These are phyloP conservation scores for Coemansia sp. DNA, from an alignment of 192 early-diverging fungal species.

Conservation along the genomic window DNA sequence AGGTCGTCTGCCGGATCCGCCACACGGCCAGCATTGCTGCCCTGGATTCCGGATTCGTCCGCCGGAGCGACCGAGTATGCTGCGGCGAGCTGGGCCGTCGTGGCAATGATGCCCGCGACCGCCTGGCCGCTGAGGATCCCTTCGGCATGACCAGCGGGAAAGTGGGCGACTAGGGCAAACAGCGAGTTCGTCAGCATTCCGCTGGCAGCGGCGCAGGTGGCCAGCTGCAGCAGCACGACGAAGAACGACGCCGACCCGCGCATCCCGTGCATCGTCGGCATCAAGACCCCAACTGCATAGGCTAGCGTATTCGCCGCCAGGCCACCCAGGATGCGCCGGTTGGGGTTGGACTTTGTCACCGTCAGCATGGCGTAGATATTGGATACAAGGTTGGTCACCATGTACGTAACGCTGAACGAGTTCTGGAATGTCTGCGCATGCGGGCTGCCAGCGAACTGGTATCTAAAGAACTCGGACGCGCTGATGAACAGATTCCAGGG, in stretches of 20 bases:
- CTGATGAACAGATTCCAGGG: slow-evolving; percentile 84
- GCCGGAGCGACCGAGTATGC: slow-evolving; percentile 37
- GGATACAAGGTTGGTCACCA: slow-evolving; percentile 54
- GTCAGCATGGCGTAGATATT: slow-evolving; percentile 50
- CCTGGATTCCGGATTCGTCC: background rate
- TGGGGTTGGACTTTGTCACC: slow-evolving; percentile 32
- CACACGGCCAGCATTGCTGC: background rate
- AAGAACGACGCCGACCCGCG: slow-evolving; percentile 58
- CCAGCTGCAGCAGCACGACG: slow-evolving; percentile 54
- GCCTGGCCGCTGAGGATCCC: slow-evolving; percentile 65
- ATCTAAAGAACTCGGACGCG: slow-evolving; percentile 66
- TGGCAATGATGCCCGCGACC: slow-evolving; percentile 61
- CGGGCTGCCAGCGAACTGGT: slow-evolving; percentile 54
- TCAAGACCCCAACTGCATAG: slow-evolving; percentile 47
- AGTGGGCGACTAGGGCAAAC: slow-evolving; percentile 66
- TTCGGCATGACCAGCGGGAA: slow-evolving; percentile 62
- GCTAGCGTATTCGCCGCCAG: slow-evolving; percentile 50
- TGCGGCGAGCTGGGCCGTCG: slow-evolving; percentile 58
- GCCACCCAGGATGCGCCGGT: slow-evolving; percentile 42
- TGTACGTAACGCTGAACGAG: slow-evolving; percentile 67
- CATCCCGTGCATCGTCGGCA: slow-evolving; percentile 47
- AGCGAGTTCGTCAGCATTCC: slow-evolving; percentile 60
- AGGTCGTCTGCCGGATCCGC: slow-evolving; percentile 4
- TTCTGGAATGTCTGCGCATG: slow-evolving; percentile 66
- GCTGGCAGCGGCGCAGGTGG: slow-evolving; percentile 53